A percentile compares a stretch with the other conserved stretches of the same genome.
Conservation (phyloP, 305 asterid species). For the Fraxinus sp. region DNA sequence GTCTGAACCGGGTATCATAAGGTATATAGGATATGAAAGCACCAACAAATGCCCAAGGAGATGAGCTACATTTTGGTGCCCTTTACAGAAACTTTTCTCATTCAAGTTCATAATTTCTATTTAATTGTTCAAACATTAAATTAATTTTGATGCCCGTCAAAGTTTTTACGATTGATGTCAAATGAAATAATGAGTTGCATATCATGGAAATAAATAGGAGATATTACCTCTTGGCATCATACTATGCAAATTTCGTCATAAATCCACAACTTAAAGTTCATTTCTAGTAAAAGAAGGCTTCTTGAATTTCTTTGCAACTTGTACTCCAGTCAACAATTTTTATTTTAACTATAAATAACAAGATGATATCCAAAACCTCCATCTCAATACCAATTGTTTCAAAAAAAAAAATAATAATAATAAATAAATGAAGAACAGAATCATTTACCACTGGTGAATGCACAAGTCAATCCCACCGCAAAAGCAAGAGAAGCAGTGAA, state of each 20-base stretch:
- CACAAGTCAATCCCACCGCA: constrained; percentile 72
- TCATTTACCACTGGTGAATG: constrained; percentile 60
- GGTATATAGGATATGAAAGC: neutral
- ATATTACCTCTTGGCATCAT: neutral
- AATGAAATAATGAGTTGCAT: neutral
- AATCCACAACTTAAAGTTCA: neutral
- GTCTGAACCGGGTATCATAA: neutral
- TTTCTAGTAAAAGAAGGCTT: neutral
- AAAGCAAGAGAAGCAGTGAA: constrained; percentile 68
- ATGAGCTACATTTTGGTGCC: neutral
- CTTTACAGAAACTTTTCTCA: neutral
- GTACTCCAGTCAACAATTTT: neutral
- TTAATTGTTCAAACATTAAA: neutral
- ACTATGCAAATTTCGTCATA: neutral
- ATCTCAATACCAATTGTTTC: neutral
- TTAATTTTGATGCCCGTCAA: neutral
- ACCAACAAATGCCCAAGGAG: neutral
- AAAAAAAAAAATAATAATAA: neutral
- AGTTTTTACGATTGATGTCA: too few relatives aligned
- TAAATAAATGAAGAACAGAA: neutral
- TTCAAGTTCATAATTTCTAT: neutral
- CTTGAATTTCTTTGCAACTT: neutral
- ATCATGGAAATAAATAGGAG: neutral
- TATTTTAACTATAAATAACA: neutral
- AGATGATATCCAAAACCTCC: neutral